Percentiles rank a stretch among this genome's conserved stretches.
Conservation (phyloP, 2,329 filamentous ascomycete species). For the Arachnomyces sp. region DNA sequence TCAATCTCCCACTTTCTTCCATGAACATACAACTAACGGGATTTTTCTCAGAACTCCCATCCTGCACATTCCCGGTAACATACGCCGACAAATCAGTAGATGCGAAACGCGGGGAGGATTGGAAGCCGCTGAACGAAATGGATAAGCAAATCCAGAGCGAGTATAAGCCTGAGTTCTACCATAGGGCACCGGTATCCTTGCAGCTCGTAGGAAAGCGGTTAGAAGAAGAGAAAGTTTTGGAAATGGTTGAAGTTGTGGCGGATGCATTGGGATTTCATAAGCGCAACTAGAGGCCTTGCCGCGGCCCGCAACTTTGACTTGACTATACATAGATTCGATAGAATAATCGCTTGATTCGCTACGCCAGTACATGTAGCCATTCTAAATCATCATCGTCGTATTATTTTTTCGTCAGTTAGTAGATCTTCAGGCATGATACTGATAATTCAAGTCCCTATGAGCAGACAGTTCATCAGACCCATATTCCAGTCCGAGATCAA, state of each 20-base stretch:
- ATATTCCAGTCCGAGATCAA: too few species aligned
- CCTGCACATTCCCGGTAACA: constrained; percentile 16
- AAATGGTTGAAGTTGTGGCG: constrained; percentile 30
- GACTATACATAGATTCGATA: neutral
- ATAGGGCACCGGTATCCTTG: constrained; percentile 23
- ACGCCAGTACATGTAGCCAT: too few species aligned
- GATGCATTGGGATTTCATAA: constrained; percentile 19
- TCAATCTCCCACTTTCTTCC: neutral
- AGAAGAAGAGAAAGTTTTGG: constrained; percentile 28
- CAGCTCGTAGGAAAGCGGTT: constrained; percentile 23
- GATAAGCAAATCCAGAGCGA: constrained; percentile 21
- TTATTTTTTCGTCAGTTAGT: too few species aligned
- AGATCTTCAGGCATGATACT: too few species aligned
- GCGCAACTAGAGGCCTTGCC: neutral
- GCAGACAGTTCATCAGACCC: too few species aligned
- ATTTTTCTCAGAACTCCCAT: constrained; percentile 19
- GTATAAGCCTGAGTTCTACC: constrained; percentile 23
- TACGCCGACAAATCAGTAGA: constrained; percentile 15
- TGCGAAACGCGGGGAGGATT: constrained; percentile 10
- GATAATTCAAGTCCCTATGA: too few species aligned
- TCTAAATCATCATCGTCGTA: too few species aligned
- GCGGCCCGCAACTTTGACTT: neutral
- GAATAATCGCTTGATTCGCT: too few species aligned
- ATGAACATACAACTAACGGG: neutral
- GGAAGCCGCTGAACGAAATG: constrained; percentile 25